Evolutionary conservation across 345 rosid genomes (phyloP), one percentile per base, ranked within the genome.

Genomic region (Aurinia saxatilis): DNA sequence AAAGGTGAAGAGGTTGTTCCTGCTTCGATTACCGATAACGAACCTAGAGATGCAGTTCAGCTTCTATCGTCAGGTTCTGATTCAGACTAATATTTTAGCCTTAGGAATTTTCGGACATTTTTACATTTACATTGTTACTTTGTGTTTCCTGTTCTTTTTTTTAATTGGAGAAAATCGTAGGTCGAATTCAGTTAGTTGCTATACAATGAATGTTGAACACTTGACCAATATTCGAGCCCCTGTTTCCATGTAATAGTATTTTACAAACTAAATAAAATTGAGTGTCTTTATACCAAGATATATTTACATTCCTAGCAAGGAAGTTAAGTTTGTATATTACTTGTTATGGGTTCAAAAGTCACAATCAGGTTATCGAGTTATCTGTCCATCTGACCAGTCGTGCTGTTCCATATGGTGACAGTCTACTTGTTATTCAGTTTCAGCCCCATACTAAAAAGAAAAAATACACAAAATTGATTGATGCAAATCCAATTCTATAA

Each of bases 11-110:
- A 81, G 56, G 33, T 5, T 47, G 33, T 5, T 47, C 75, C 91
- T 56, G 60, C 91, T 62, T 88, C 93, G 5, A 72, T 92, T 30
- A 83, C 96, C 7, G 95, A 92, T 66, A 39, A 15, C 40, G 87
- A 81, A 46, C 96, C 95, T 48, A 77, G 64, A 75, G 81, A 83
- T 79, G 84, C 89, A 50, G 75, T 73, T 64, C 89, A 91, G 63
- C 66, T 79, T 81, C 82, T 85, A 0, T 52, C 84, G 14, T 77
- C 86, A 18, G 91, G 83, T 67, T 83, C 96, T 10, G 95, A 86
- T 47, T 68, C 87, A 2, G 81, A 86, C 19, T 84, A 79, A 50
- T 13, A 18, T 31, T 12, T 1, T 29, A 46, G 10, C 40, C 48
- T 15, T 15, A 25, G 48, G 21, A 55, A 38, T 17, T 40, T 27